Evolutionary conservation across 78 protist species (phyloP).

Genomic region (Bodo saltans): DNA sequence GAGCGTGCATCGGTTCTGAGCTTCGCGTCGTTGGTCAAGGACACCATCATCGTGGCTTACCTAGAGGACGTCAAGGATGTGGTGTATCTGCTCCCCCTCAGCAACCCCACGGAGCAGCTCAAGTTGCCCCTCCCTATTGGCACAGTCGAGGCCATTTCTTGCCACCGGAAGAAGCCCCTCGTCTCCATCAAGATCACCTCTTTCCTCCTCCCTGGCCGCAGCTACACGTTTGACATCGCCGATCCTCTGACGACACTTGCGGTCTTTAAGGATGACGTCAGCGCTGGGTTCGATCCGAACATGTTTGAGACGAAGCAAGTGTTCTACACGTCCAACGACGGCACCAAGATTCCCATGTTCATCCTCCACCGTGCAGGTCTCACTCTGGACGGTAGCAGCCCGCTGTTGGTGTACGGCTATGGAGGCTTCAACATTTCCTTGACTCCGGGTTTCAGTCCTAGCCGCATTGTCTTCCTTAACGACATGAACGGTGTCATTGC

Average conservation of each 20-base stretch:
- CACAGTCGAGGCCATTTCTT: neutral
- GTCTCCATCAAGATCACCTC: conserved; percentile 51
- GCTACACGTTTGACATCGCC: conserved; percentile 22
- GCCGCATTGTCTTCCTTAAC: conserved; percentile 40
- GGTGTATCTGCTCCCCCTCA: neutral
- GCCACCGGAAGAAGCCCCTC: neutral
- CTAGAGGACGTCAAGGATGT: conserved; percentile 67
- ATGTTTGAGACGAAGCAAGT: conserved; percentile 61
- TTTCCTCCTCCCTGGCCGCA: conserved; percentile 50
- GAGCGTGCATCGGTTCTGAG: conserved; percentile 43
- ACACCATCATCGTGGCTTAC: conserved; percentile 41
- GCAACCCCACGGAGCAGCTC: neutral
- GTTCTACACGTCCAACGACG: conserved; percentile 73
- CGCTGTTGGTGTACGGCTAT: conserved; percentile 67
- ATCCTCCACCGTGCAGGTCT: conserved; percentile 37
- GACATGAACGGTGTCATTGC: conserved; percentile 65
- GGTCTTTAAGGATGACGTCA: neutral
- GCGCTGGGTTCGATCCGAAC: conserved; percentile 23
- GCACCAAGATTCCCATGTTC: conserved; percentile 88
- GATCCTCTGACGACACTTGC: neutral
- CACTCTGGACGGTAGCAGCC: conserved; percentile 39
- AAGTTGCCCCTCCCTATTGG: conserved; percentile 1
- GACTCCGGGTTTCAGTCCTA: conserved; percentile 51
- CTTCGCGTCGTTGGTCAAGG: neutral
- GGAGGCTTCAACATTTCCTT: conserved; percentile 87